Evolutionary conservation across 306 rosid species (phyloP), one percentile per base, ranked within the genome.

Genomic region (Fragaria vesca): DNA sequence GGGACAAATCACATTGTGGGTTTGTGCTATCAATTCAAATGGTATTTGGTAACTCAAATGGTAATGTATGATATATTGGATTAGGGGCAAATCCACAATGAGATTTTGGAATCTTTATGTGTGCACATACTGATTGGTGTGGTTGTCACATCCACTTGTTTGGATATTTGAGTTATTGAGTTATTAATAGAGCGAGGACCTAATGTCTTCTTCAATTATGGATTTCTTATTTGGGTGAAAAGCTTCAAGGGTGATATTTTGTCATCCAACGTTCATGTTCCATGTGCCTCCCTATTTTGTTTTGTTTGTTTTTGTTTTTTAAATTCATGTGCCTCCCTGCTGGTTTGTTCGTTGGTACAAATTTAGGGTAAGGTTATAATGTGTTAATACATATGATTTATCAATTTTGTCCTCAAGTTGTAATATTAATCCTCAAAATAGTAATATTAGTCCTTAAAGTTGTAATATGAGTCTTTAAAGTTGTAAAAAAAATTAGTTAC

Each of bases 31-130:
- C 5, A 65, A 34, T 65, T 65, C 69, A 17, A 20, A n/a, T 36
- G 65, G 28, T 21, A 58, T 58, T 52, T 52, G 58, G 21, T 5
- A 16, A 50, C 55, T 54, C 11, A 52, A 2, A 52, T 52, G 15
- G 76, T 36, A n/a, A 73, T 21, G 30, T 20, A 67, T 18, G 24
- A 60, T 34, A 34, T 52, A 6, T 72, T 40, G 77, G 77, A 73
- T 55, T 40, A 6, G 45, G 51, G 32, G 62, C 12, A 55, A 73
- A 4, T 74, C 69, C 55, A 60, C 9, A 1, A 42, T 74, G 57
- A 74, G 63, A 42, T 74, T 24, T 8, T 16, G 69, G 69, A 60
- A 74, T 58, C 57, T 60, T 60, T 26, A 18, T 40, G 26, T 42
- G 34, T 60, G 21, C 34, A 73, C 17, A 21, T 26, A 4, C 5